phyloP scores from a whole-genome alignment of 2,329 filamentous ascomycete species.

The Aspergillus oerlinghausenensis region DNA sequence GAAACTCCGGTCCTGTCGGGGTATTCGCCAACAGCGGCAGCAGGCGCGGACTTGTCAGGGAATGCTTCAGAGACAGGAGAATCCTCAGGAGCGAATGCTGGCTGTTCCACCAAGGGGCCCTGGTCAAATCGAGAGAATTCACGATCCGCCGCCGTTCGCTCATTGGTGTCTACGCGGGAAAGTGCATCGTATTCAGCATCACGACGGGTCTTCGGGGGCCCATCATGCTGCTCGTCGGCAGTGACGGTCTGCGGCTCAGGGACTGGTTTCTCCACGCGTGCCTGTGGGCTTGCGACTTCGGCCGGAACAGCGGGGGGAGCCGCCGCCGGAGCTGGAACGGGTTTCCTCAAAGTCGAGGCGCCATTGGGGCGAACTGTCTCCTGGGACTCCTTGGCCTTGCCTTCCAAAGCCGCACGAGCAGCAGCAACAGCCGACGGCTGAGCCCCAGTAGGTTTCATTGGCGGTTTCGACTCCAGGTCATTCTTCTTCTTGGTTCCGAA shows the following conservation, averaged over 20 bases:
- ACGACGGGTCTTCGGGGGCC: conserved; percentile 42
- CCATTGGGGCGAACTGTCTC: conserved; percentile 22
- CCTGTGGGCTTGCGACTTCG: conserved; percentile 9
- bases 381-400: conserved; percentile 32
- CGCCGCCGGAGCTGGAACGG: conserved; percentile 17
- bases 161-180: conserved; percentile 56
- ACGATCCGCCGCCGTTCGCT: conserved; percentile 41
- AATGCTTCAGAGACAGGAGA: conserved; percentile 20
- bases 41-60: conserved; percentile 11
- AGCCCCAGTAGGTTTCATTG: conserved; percentile 30
- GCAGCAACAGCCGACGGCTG: conserved; percentile 38
- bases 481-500: conserved; percentile 40
- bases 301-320: conserved; percentile 4
- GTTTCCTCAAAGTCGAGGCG: conserved; percentile 30
- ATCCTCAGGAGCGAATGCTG: conserved; percentile 69
- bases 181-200: conserved; percentile 51
- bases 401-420: conserved; percentile 40
- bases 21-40: conserved; percentile 1
- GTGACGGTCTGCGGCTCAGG: conserved; percentile 13
- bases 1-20: conserved; percentile 3
- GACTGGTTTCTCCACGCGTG: conserved; percentile 9
- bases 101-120: conserved; percentile 80
- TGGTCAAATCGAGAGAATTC: conserved; percentile 73
- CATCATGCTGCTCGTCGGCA: conserved; percentile 14
- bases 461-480: conserved; percentile 18